Base-by-base conservation (phyloP, 2,329 filamentous ascomycete species). In the Fonsecaea erecta region DNA sequence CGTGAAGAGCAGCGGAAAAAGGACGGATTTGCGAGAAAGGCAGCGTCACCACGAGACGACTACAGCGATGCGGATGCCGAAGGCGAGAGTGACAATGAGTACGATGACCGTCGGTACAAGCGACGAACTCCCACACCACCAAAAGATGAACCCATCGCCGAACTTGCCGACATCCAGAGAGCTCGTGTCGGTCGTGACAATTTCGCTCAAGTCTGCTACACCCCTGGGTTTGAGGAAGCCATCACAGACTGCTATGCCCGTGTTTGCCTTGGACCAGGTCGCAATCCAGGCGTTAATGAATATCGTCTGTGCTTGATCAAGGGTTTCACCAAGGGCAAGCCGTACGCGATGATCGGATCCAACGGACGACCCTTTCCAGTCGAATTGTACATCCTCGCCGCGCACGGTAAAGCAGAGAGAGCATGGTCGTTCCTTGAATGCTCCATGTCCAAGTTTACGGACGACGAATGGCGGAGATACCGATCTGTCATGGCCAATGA, bases 291-390 rank as follows among this genome's bases (percentile, higher is more conserved):
- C 2, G 82, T 88, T 65, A 90, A 90, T 67, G 85, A 91, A 70
- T 99, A 99, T 77, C 90, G 94, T 66, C 90, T 99, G 85, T 90
- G 90, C 32, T 80, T 90, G 66, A 93, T 99, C 74, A 96, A 95
- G 80, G 88, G 92, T 92, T 94, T 98, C 75, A 85, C 84, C 1
- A 87, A 87, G 63, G 90, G 93, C 71, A 89, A 88, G 67, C 90
- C 93, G 0, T 99, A 98, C 77, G 90, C 91, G 1, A 88, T 98
- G 74, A 87, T 89, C 69, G 89, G 84, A 43, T 77, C 86, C 2
- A 90, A 90, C 65, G 91, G 92, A 40, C 90, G 92, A 68, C 83
- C 83, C 2, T 90, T 97, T 73, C 86, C 91, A 34, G 96, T 93
- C 0, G 92, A 96, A 67, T 90, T 93, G 75, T 97, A 98, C 75